Base-by-base conservation (phyloP, 176 grass and related monocot genomes). In the Hyparrhenia diplandra region DNA sequence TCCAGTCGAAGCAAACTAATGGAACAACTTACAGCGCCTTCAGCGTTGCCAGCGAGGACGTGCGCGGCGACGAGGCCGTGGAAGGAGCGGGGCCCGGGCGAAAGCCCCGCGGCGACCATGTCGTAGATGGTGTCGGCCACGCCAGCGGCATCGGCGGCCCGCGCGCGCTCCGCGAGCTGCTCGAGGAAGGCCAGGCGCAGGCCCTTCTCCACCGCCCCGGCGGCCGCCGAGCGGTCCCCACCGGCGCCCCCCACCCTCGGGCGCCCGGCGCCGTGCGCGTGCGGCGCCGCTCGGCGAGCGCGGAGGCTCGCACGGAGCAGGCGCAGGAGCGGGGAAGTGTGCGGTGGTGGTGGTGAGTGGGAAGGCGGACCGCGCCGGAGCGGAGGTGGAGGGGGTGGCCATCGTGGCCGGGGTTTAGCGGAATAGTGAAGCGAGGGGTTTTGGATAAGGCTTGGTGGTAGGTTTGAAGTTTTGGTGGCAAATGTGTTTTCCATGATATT, bases 21-120 rank as follows among this genome's bases (percentile, higher is more conserved):
- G 34, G 61, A 29, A 36, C 36, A 43, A 87, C 77, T 78, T 89
- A 98, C 95, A 30, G 95, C 95, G 82, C 92, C 92, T 61, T 98
- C 95, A 41, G 79, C 91, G 64, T 98, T 88, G 16, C 90, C 95
- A 23, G 90, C 85, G 55, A 98, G 89, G 24, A 89, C 67, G 76
- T 98, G 90, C 18, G 95, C 89, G 42, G 93, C 90, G 34, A 98
- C 84, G 8, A 98, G 90, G n/a, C 95, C 92, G 70, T 98, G 95
- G 81, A 91, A 98, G 52, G 95, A 95, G 76, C 95, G 92, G 2
- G 95, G 95, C 0, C 95, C 95, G 8, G 95, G 95, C 13, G 58
- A 82, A n/a, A 98, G 90, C 24, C 95, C 95, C 8, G 95, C 95
- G 23, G 95, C 95, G 61, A 98, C 92, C 95, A 98, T 98, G 85